Percentiles rank a stretch among this genome's conserved stretches.
Conservation (phyloP, 2,329 filamentous ascomycete species). For the Phaeosphaeriaceae sp. region DNA sequence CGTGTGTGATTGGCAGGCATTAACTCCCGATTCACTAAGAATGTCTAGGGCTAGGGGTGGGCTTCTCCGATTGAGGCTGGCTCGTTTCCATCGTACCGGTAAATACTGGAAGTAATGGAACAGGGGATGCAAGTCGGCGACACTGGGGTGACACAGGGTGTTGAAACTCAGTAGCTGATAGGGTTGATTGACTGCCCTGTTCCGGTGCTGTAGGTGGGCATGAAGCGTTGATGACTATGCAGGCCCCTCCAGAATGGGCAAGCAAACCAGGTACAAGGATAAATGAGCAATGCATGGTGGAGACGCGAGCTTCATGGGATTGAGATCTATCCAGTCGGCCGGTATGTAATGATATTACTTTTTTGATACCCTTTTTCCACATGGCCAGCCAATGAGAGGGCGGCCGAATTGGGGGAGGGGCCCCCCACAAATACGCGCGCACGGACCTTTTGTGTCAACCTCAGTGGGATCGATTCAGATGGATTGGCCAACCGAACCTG, state of each 20-base stretch:
- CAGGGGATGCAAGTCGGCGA: conserved; percentile 23
- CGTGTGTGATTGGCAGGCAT: background rate
- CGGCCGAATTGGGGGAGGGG: background rate
- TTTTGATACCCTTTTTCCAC: background rate
- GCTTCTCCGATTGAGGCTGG: conserved; percentile 19
- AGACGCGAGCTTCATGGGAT: conserved; percentile 15
- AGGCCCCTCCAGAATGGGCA: conserved; percentile 11
- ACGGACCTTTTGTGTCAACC: background rate
- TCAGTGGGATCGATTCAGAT: no score
- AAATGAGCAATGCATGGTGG: conserved; percentile 4
- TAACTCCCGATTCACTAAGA: background rate
- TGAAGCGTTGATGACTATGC: conserved; percentile 18
- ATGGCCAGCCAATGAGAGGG: background rate
- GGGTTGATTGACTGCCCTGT: conserved; percentile 11
- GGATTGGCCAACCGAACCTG: no score
- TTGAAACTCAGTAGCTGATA: conserved; percentile 19
- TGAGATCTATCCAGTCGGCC: conserved; percentile 13
- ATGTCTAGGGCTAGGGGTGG: conserved; percentile 17
- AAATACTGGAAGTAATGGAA: conserved; percentile 15
- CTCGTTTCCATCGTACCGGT: conserved; percentile 12
- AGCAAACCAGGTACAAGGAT: conserved; percentile 1
- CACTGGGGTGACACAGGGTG: conserved; percentile 14
- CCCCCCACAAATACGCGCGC: background rate
- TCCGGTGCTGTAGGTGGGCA: conserved; percentile 15
- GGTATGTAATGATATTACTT: conserved; percentile 17